Base-by-base conservation (phyloP, 257 asterid species). In the Forsythia suspensa region DNA sequence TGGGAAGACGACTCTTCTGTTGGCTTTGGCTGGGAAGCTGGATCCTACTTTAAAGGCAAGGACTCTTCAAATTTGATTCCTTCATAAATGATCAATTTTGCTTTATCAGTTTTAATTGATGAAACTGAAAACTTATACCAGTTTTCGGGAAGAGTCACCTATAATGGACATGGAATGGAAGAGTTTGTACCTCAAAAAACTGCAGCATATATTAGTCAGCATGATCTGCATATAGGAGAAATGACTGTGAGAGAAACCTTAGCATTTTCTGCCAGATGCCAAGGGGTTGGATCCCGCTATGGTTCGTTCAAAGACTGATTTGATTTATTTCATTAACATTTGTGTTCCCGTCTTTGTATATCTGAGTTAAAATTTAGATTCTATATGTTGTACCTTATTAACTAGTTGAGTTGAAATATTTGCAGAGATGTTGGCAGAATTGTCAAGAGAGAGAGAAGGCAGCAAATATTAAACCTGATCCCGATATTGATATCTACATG, bases 241-340 rank as follows among this genome's bases (percentile, higher is more conserved):
- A 78, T 92, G 94, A 92, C 97, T 12, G 95, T 92, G 0, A 83
- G 87, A 82, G 97, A 92, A 69, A 92, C 97, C 46, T 80, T 92
- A 68, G 89, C 91, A 4, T 90, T 92, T 73, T 89, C 95, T 0
- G 95, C 93, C 8, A 84, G 92, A 77, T 90, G 95, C 72, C 96
- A 92, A 72, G 97, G 97, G 3, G 96, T 90, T 40, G 97, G 97
- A 40, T 84, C 91, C 11, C 89, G 92, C 43, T 89, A 89, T 57
- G 95, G 97, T 92, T 77, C 46, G 94, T 82, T 78, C 37, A 18
- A 18, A 48, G 1, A 8, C 16, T 6, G 13, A 9, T 48, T 24
- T 21, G 18, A 12, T 48, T 68, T 1, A 16, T 2, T 6, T 52
- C 38, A 1, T 15, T 4, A 18, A 79, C 55, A 34, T 59, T 63